Evolutionary conservation across 345 rosid species (phyloP).

Genomic region (Brassica carinata): DNA sequence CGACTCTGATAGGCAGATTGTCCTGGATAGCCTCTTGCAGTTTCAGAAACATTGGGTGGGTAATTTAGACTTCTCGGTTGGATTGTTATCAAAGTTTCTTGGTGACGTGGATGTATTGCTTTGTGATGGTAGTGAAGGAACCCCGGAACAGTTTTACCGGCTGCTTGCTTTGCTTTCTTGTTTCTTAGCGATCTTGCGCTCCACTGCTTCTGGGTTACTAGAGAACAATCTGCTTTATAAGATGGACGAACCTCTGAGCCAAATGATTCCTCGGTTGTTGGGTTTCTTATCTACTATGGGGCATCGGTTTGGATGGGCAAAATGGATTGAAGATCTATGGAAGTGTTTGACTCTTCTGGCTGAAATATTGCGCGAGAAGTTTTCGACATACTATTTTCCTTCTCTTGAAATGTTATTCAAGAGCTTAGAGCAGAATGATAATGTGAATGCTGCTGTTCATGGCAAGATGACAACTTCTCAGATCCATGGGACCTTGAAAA

Average conservation of each 20-base stretch:
- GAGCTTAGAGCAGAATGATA: slow-evolving; percentile 57
- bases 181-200: slow-evolving; percentile 78
- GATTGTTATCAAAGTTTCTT: slow-evolving; percentile 72
- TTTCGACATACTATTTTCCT: slow-evolving; percentile 63
- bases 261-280: slow-evolving; percentile 81
- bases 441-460: slow-evolving; percentile 39
- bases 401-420: slow-evolving; percentile 70
- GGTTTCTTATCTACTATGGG: slow-evolving; percentile 75
- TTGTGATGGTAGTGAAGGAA: slow-evolving; percentile 73
- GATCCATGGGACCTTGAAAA: slow-evolving; percentile 82
- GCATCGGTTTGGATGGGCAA: slow-evolving; percentile 83
- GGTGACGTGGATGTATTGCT: slow-evolving; percentile 88
- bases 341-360: slow-evolving; percentile 92
- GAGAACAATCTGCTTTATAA: slow-evolving; percentile 81
- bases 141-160: slow-evolving; percentile 70
- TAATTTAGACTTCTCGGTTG: slow-evolving; percentile 79
- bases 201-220: slow-evolving; percentile 90
- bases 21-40: slow-evolving; percentile 87
- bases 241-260: slow-evolving; percentile 66
- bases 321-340: slow-evolving; percentile 83
- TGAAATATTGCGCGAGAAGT: slow-evolving; percentile 80
- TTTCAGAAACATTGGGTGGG: slow-evolving; percentile 94
- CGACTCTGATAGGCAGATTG: slow-evolving; percentile 69
- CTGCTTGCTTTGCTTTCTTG: slow-evolving; percentile 92
- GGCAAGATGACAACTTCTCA: slow-evolving; percentile 69